Evolutionary conservation across 805 yeast genomes (phyloP), one percentile per base, ranked within the genome.

Genomic region (Groenewaldozyma salmanticensis): DNA sequence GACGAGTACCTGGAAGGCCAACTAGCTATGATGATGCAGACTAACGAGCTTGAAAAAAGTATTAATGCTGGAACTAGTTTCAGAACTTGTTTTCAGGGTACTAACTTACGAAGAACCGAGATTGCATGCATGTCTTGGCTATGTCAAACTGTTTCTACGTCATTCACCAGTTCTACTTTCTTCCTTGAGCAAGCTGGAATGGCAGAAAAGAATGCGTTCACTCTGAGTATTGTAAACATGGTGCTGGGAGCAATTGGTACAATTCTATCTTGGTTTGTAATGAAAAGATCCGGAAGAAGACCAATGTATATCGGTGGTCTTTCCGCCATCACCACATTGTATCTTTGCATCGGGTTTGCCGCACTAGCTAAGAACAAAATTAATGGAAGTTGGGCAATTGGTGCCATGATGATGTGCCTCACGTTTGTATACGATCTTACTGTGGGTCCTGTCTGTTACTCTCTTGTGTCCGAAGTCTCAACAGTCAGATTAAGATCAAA

Each of bases 51-150:
- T 39, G 65, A 61, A 38, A 42, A 44, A 17, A 39, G 40, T 9
- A 21, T 42, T 13, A 21, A 29, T 13, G 33, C 33, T 6, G 45
- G 48, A 24, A 24, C 42, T 17, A 33, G 43, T 11, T 47, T 42
- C 31, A 3, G 24, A 24, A 77, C 72, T 41, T 72, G 75, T 45
- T 70, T 75, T 62, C 66, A 59, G 49, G 72, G 72, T 4, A 45
- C 49, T 4, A 65, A 71, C 53, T 48, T 61, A 4, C 61, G 79
- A 52, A 61, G 80, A 59, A 75, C 81, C 1, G 67, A 71, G 53
- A 57, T 74, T 31, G 66, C 74, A 4, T 53, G 67, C 24, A 33
- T 64, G 22, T 61, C 64, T 3, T 72, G 73, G 72, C 46, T 69
- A 33, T 59, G 64, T 35, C 79, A 73, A 54, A 24, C 29, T 7